Base-by-base conservation (phyloP, 306 rosid genomes). In the Cajanus cajan region DNA sequence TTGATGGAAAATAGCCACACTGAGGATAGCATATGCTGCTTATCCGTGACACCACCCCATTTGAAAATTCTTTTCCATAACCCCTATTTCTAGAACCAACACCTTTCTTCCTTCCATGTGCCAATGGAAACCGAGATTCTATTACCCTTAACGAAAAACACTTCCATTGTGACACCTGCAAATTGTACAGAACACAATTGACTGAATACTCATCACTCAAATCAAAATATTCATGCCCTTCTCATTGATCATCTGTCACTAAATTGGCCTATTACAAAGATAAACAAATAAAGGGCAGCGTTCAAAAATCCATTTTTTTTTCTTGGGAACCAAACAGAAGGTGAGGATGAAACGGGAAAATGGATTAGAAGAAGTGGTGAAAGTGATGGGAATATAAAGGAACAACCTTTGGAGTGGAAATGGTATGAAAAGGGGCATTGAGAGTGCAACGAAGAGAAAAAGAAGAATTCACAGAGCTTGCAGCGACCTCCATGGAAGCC, bases 401-500 rank as follows among this genome's bases (percentile, higher is more conserved):
- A 71, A 24, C 65, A 31, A 86, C 96, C 93, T 81, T 82, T 15
- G 65, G 77, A 51, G 72, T 73, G 75, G 84, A 14, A 80, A 79
- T 78, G 21, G 4, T 15, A 8, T 81, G 64, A 22, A 1, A 40
- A 9, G 79, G 40, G 33, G 64, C 48, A 13, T 57, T 43, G 67
- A 78, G 80, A 50, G 57, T n/a, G 75, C 59, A 71, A 54, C 69
- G 82, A 66, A 80, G 71, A 37, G 79, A 68, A 5, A 81, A 88
- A 79, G 84, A 84, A 82, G 87, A 51, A 70, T 76, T 47, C 36
- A 86, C 73, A 54, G 88, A 87, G 84, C 75, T 80, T 16, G 88
- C 80, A 77, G 88, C 79, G 71, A 85, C 64, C 80, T 87, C 95
- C 98, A 90, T 93, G 47, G 83, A 64, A 78, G 78, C 68, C 68